These are phyloP conservation scores for Lentinula lateritia DNA, from an alignment of 768 basidiomycete species.

Conservation along the genomic window DNA sequence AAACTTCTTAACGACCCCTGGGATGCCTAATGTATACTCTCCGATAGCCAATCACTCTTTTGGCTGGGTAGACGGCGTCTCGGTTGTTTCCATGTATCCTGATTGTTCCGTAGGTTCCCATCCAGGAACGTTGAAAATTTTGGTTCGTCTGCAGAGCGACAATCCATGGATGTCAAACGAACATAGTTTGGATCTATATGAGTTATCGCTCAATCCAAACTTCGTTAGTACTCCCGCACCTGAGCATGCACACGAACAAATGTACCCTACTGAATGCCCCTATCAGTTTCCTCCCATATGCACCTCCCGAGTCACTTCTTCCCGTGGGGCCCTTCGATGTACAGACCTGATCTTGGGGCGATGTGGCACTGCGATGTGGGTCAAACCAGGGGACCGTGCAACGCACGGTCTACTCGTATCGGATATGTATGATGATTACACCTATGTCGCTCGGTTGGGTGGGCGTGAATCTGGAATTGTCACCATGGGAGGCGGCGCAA, in stretches of 20 bases:
- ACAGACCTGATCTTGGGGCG: constrained; percentile 47
- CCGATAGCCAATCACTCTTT: constrained; percentile 45
- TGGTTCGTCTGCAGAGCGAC: constrained; percentile 53
- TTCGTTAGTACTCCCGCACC: not conserved
- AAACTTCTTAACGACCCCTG: constrained; percentile 5
- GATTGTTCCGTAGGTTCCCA: not conserved
- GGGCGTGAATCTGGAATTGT: not conserved
- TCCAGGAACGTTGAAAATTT: constrained; percentile 33
- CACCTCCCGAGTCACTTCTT: constrained; percentile 28
- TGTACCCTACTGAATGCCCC: constrained; percentile 12
- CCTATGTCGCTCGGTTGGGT: constrained; percentile 10
- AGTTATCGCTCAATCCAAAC: constrained; percentile 21
- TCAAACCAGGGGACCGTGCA: constrained; percentile 47
- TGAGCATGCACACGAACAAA: constrained; percentile 9
- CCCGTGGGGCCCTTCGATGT: constrained; percentile 50
- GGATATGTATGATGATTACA: constrained; percentile 10
- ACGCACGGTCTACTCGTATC: constrained; percentile 6
- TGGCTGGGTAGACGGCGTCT: constrained; percentile 64
- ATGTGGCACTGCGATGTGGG: constrained; percentile 58
- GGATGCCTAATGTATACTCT: constrained; percentile 17
- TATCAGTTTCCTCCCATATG: constrained; percentile 47
- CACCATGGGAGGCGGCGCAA: not conserved
- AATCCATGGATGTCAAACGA: constrained; percentile 53
- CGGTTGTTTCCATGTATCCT: constrained; percentile 22
- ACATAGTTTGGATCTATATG: constrained; percentile 49